A percentile compares a stretch with the other conserved stretches of the same genome.
These are phyloP conservation scores for Populus pruinosa DNA, from an alignment of 345 rosid genomes.

Conservation along the genomic window DNA sequence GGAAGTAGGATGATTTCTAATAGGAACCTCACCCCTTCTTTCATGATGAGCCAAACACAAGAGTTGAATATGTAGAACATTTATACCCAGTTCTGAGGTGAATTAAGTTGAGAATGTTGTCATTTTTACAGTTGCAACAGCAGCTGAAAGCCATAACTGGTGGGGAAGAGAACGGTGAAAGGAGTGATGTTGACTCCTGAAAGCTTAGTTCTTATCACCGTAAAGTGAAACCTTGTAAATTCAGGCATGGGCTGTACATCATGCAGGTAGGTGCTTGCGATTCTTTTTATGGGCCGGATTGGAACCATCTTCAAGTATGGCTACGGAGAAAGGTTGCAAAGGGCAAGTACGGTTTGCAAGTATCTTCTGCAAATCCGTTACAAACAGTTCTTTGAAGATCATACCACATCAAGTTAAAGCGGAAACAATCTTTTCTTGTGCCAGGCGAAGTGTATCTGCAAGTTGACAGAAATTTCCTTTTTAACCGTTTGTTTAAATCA, in stretches of 20 bases:
- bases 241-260: conserved; percentile 31
- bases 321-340: neutral
- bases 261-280: conserved; percentile 13
- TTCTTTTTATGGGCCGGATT: conserved; percentile 10
- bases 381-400: conserved; percentile 7
- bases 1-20: neutral
- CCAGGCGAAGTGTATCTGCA: neutral
- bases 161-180: conserved; percentile 46
- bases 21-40: no score
- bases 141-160: conserved; percentile 51
- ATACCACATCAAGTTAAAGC: neutral
- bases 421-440: neutral
- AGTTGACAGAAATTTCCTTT: neutral
- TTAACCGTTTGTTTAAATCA: neutral
- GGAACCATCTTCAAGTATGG: conserved; percentile 9
- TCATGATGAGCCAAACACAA: neutral
- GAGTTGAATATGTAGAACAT: neutral
- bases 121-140: conserved; percentile 55
- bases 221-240: conserved; percentile 27
- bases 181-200: conserved; percentile 39
- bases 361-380: conserved; percentile 1
- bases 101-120: conserved; percentile 1
- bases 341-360: conserved; percentile 1
- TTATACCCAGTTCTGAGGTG: neutral
- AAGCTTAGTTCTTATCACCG: conserved; percentile 1